Percentiles rank a stretch among this genome's conserved stretches.
These are phyloP conservation scores for Fusarium proliferatum DNA, from an alignment of 2,329 filamentous ascomycete species.

Conservation along the genomic window DNA sequence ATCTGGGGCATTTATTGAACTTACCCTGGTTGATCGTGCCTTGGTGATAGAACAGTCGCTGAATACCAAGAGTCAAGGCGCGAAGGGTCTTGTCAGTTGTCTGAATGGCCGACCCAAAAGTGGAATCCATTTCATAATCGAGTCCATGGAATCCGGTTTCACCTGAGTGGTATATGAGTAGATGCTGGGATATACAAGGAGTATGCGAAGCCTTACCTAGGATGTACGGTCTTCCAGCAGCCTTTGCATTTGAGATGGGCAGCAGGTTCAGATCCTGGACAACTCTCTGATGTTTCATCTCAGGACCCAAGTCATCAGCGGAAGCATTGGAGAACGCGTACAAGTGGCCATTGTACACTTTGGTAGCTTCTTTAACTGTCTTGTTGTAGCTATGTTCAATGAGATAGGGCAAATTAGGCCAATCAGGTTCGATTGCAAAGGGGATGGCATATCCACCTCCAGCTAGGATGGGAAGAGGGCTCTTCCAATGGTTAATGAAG, in stretches of 20 bases:
- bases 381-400: not conserved
- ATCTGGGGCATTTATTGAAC: fast-evolving
- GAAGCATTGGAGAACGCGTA: not conserved
- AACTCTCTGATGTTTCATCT: not conserved
- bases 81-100: not conserved
- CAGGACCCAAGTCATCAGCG: not conserved
- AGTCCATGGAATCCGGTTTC: not conserved
- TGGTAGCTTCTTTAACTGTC: not conserved
- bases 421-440: not conserved
- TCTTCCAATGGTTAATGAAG: not conserved
- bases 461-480: not conserved
- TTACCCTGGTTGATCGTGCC: not conserved
- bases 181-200: no score
- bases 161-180: not conserved
- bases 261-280: not conserved
- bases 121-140: not conserved
- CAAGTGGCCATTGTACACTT: not conserved
- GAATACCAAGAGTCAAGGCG: not conserved
- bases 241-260: not conserved
- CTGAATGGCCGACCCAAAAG: not conserved
- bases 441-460: not conserved
- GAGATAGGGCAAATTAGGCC: not conserved
- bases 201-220: not conserved
- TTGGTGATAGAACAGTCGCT: not conserved
- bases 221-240: not conserved